Evolutionary conservation across 2,329 filamentous ascomycete genomes (phyloP).

Genomic region (Diaporthe aspalathi): DNA sequence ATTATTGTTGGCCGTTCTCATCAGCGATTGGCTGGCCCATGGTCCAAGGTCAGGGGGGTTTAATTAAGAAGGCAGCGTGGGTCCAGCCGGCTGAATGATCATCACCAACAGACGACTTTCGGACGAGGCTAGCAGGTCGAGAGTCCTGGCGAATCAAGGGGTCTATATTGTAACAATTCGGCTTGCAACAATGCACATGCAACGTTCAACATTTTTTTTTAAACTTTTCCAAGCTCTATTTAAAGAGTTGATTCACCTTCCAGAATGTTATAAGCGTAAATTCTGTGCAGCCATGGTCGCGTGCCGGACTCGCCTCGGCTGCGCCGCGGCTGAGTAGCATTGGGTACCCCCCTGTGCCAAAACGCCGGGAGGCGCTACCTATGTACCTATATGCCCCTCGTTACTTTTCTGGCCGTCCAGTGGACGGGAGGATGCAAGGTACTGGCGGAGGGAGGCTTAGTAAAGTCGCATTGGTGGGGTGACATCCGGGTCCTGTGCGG

Average conservation of each 20-base stretch:
- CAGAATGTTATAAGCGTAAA: too few species aligned
- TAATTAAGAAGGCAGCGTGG: slow-evolving; percentile 14
- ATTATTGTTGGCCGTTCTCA: neutral
- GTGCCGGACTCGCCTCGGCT: slow-evolving; percentile 6
- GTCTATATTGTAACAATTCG: neutral
- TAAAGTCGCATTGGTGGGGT: slow-evolving; percentile 10
- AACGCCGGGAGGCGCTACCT: slow-evolving; percentile 2
- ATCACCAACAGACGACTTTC: slow-evolving; percentile 3
- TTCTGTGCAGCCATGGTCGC: neutral
- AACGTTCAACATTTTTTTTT: too few species aligned
- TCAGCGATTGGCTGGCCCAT: slow-evolving; percentile 1
- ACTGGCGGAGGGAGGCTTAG: neutral
- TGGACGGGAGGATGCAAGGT: neutral
- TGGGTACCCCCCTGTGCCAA: slow-evolving; percentile 1
- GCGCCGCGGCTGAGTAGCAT: neutral
- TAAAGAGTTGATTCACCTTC: too few species aligned
- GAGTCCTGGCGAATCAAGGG: neutral
- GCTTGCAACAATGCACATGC: neutral
- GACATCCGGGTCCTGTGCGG: slow-evolving; percentile 9
- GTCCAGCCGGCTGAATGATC: neutral
- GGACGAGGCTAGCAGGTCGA: slow-evolving; percentile 1
- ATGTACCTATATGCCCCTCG: neutral
- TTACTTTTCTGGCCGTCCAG: neutral
- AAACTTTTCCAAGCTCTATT: too few species aligned
- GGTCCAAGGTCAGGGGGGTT: slow-evolving; percentile 1